Base-by-base conservation (phyloP, 305 asterid species). In the Stenogyne calaminthoides region DNA sequence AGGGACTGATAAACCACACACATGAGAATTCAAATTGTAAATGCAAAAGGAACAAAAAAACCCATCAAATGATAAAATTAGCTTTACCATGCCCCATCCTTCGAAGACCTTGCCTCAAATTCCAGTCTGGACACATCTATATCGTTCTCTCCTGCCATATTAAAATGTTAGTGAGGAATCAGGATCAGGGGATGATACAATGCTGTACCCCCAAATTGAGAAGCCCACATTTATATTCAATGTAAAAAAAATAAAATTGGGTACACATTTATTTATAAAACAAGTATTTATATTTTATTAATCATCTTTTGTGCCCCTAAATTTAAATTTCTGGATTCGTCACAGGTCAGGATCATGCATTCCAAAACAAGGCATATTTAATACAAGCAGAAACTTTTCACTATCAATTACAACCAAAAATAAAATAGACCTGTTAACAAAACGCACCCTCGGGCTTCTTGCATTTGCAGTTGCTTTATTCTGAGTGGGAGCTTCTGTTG, bases 81-180 rank as follows among this genome's bases (percentile, higher is more conserved):
- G 71, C 68, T 84, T 78, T 83, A 91, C 98, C 97, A 93, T 37
- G 98, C 97, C 63, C 92, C 92, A 71, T 93, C 98, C 76, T 65
- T 82, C 7, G 88, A 32, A 47, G 98, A 93, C 81, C 77, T 83
- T 7, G 98, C 97, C 83, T 91, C 97, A 72, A 89, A 91, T 80
- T 88, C 89, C 86, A 90, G 52, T 56, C 67, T 81, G 34, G 90
- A 80, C 11, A 78, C 39, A 67, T 88, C 85, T 77, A 75, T 74
- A 84, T 51, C 80, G 57, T 78, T 80, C 76, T 73, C 77, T 68
- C 79, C 97, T 90, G 88, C 70, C 77, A 72, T 22, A 32, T 60
- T 76, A 76, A 52, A 71, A 61, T 27, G 70, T 71, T 20, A 68
- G 76, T 68, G 68, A 64, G 37, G 60, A 69, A 5, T 32, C 36